Conservation (phyloP, 2,329 filamentous ascomycete genomes). For the Claviceps africana region DNA sequence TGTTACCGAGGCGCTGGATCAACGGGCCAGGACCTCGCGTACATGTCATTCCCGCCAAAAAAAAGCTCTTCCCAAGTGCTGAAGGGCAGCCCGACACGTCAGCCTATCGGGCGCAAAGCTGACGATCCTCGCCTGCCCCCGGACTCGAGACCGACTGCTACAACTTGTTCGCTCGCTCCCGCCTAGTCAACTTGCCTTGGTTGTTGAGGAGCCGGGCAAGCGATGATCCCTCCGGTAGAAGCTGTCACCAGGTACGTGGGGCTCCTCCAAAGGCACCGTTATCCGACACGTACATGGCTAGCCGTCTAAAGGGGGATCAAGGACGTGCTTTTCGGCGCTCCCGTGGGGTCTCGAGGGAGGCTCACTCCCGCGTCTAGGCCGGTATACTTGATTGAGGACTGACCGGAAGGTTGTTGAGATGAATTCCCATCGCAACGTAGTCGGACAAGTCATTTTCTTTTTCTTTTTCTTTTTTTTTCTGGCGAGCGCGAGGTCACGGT, state of each 20-base stretch:
- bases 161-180: no score
- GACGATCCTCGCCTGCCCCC: not conserved
- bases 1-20: not conserved
- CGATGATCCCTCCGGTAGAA: not conserved
- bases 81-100: not conserved
- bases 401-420: not conserved
- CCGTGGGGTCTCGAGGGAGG: not conserved
- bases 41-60: not conserved
- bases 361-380: no score
- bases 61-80: not conserved
- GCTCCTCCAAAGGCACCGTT: not conserved
- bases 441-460: not conserved
- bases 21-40: not conserved
- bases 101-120: not conserved
- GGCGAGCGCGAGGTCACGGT: not conserved
- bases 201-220: not conserved
- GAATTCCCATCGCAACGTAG: not conserved
- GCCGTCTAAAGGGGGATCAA: not conserved
- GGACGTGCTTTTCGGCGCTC: not conserved
- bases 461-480: no score
- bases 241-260: not conserved
- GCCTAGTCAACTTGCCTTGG: no score
- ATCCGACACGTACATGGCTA: not conserved
- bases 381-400: not conserved
- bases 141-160: not conserved